Evolutionary conservation across 1,139 yeast genomes (phyloP), one percentile per base, ranked within the genome.

Genomic region (Yamadazyma mexicana): DNA sequence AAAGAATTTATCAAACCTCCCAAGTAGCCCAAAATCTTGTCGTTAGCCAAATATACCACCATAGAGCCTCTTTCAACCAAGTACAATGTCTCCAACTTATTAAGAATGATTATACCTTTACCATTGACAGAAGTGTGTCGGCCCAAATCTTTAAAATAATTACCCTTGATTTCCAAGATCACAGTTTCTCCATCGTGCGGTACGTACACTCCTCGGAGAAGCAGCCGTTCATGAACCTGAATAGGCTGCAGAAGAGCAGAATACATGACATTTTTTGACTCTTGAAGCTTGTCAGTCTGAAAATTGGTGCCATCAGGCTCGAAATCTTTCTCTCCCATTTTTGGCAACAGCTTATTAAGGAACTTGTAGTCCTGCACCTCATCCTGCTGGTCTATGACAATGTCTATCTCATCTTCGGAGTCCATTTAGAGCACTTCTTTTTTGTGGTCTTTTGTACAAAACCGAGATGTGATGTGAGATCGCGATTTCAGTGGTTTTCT

Each of bases 1-100:
- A 46, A 47, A 4, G 42, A 39, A 46, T 45, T 44, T 14, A 36
- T 38, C 12, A 17, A 23, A 2, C 49, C 52, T 14, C 49, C 39
- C 12, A 59, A 30, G 43, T 52, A 58, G 22, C 46, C 34, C 1
- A 37, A 34, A 37, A 54, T 55, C 16, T 45, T 47, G 3, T 49
- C 52, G 37, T 50, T 52, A 9, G 56, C 55, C 40, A 69, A 59
- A 55, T 69, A 79, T 16, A 87, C 77, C 18, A 79, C 68, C 58
- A 88, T 68, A 2, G 88, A 77, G 0, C 98, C 98, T 55, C 98
- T 70, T 58, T 91, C 96, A 2, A 83, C 77, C 40, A 91, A 66
- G 57, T 89, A 91, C 1, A 88, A 64, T 4, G 83, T 74, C 52
- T 91, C 98, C 43, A 87, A 79, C 9, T 79, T 75, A 16, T 64